Conservation (phyloP, 768 basidiomycete species). For the Lactarius pseudohatsudake region DNA sequence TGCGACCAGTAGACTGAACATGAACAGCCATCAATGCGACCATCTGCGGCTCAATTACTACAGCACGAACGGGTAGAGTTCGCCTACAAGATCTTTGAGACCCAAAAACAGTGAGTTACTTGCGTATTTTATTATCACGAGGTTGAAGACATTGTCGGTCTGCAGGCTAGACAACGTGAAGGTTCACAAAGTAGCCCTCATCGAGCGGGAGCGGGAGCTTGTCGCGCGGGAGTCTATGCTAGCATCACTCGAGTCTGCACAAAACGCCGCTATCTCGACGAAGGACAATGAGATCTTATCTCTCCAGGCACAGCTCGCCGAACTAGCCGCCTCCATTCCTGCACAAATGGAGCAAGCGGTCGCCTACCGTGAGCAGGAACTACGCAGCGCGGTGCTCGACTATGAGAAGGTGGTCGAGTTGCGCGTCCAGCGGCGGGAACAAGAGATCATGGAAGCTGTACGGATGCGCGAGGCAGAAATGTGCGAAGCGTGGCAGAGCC, state of each 20-base stretch:
- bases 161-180: slow-evolving; percentile 65
- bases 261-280: slow-evolving; percentile 47
- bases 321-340: slow-evolving; percentile 31
- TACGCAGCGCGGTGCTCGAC: slow-evolving; percentile 60
- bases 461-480: slow-evolving; percentile 62
- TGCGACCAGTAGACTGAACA: slow-evolving; percentile 3
- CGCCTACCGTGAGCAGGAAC: slow-evolving; percentile 62
- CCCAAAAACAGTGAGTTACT: slow-evolving; percentile 69
- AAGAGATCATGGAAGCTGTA: slow-evolving; percentile 71
- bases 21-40: slow-evolving; percentile 78
- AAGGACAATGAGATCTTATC: slow-evolving; percentile 61
- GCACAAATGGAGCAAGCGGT: slow-evolving; percentile 54
- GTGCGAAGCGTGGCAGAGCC: slow-evolving; percentile 53
- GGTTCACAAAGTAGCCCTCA: slow-evolving; percentile 53
- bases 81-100: slow-evolving; percentile 69
- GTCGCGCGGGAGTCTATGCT: slow-evolving; percentile 54
- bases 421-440: slow-evolving; percentile 64
- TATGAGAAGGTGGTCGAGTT: slow-evolving; percentile 69
- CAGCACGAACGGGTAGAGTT: slow-evolving; percentile 77
- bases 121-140: background rate
- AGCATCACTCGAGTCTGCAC: slow-evolving; percentile 53
- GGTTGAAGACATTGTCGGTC: background rate
- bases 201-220: slow-evolving; percentile 65
- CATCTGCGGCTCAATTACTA: slow-evolving; percentile 76
- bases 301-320: slow-evolving; percentile 38